Evolutionary conservation across 2,329 filamentous ascomycete species (phyloP), one percentile per base, ranked within the genome.

Genomic region (Eurotiales sp.): DNA sequence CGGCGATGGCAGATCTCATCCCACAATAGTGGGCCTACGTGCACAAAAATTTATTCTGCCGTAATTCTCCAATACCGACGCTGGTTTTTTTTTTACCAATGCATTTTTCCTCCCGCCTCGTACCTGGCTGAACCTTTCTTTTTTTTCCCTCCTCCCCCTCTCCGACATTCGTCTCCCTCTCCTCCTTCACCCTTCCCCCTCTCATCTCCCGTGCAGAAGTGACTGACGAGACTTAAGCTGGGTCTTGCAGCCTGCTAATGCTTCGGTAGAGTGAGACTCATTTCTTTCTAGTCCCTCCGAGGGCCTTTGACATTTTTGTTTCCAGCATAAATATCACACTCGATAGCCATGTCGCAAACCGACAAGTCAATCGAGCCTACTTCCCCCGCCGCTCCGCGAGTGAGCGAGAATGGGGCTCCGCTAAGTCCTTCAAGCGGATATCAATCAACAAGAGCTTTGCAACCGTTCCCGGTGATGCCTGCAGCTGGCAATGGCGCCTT

Each of bases 361-460:
- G n/a, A n/a, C n/a, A n/a, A n/a, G n/a, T n/a, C n/a, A n/a, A n/a
- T n/a, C n/a, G 60, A 47, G 36, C 32, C 48, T 19, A 42, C 53
- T 4, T 46, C 59, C 56, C 65, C 56, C 61, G 69, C 52, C 53
- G 44, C 49, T 21, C 30, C 47, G 45, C 45, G 56, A 14, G 42
- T 54, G 47, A 55, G 45, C 27, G 56, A 58, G 27, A 47, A 32
- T 44, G 51, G 59, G 29, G 54, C 61, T 51, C 69, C 69, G 45
- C 64, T 67, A 37, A 72, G 67, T 55, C 72, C 71, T 25, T 64
- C 69, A 40, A 57, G 63, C 51, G 72, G 71, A 54, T 66, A 70
- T 56, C 61, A 60, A 32, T 59, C 67, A 51, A 62, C 59, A 48
- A 64, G 52, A 51, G 63, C 69, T 55, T 56, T 64, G 52, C 63